Evolutionary conservation across 2,329 filamentous ascomycete species (phyloP).

Genomic region (Curvularia verruculosa): DNA sequence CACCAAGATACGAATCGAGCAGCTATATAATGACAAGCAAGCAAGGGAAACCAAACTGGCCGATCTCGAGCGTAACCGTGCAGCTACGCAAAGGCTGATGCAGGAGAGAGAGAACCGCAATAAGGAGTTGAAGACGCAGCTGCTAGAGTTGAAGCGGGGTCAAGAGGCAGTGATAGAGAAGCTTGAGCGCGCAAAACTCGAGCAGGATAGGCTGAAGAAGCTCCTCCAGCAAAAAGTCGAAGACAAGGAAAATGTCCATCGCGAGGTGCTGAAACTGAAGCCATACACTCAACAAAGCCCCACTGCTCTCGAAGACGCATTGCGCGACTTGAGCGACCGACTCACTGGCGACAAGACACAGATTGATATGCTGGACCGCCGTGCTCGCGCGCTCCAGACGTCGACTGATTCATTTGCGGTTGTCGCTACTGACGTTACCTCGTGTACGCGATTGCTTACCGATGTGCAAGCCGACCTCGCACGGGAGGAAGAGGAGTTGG

Average conservation of each 20-base stretch:
- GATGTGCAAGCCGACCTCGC: constrained; percentile 83
- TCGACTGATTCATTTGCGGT: constrained; percentile 88
- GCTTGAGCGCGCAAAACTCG: constrained; percentile 80
- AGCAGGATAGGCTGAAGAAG: constrained; percentile 76
- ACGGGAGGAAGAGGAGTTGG: constrained; percentile 90
- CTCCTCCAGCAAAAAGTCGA: constrained; percentile 74
- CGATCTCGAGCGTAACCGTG: constrained; percentile 80
- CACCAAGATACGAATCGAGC: constrained; percentile 86
- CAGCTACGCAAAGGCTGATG: constrained; percentile 79
- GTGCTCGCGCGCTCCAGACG: constrained; percentile 88
- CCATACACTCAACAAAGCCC: constrained; percentile 93
- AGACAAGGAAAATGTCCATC: constrained; percentile 71
- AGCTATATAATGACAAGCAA: constrained; percentile 83
- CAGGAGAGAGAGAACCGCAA: constrained; percentile 85
- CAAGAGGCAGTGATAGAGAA: constrained; percentile 84
- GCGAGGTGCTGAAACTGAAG: constrained; percentile 86
- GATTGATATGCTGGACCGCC: constrained; percentile 85
- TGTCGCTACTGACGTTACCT: constrained; percentile 82
- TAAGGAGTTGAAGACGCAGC: constrained; percentile 80
- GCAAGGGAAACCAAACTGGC: constrained; percentile 80
- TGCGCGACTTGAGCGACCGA: constrained; percentile 81
- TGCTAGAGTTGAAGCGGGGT: constrained; percentile 79
- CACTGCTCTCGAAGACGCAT: constrained; percentile 76
- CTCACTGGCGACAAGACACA: constrained; percentile 79
- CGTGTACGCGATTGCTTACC: constrained; percentile 86